Evolutionary conservation across 176 grass and related monocot species (phyloP), one percentile per base, ranked within the genome.

Genomic region (Aegilops sharonensis): DNA sequence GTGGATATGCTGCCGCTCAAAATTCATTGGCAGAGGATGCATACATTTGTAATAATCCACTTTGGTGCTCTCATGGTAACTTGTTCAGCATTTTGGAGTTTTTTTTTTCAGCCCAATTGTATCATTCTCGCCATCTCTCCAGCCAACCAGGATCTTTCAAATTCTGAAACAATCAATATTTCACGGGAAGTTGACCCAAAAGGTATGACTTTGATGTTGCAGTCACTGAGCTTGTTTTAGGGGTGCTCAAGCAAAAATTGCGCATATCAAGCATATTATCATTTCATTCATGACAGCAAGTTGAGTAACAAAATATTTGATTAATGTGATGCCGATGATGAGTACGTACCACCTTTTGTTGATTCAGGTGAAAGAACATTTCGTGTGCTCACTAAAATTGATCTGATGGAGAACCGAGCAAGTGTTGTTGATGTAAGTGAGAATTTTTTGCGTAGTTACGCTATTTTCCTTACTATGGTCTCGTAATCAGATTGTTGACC

Each of bases 131-230:
- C 97, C 74, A 90, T 99, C 86, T 99, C 97, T 84, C 92, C 94
- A 86, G 97, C 97, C 72, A 91, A 96, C 87, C 94, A 99, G 83
- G 97, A 99, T 88, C 97, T 99, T 88, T 94, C 97, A 78, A 99
- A 94, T 83, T 99, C 94, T 81, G 97, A 99, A 91, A 94, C 92
- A 70, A 94, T 99, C 83, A 99, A 99, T 83, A 96, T 99, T 88
- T 95, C 94, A 50, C 92, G 90, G 57, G 97, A 99, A 91, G 90
- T 99, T 79, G 97, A 99, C 52, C 94, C 97, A 18, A 99, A 99
- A 94, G 97, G 97, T 99, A 96, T 40, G 32, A 48, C 11, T 76
- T 36, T 81, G 37, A 73, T 63, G 71, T 73, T 40, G 21, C 20
- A 4, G 48, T 48, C 12, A 48, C 13, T 14, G 45, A 5, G 45